Base-by-base conservation (phyloP, 192 early-diverging fungal species). In the Oehlia diaphana region DNA sequence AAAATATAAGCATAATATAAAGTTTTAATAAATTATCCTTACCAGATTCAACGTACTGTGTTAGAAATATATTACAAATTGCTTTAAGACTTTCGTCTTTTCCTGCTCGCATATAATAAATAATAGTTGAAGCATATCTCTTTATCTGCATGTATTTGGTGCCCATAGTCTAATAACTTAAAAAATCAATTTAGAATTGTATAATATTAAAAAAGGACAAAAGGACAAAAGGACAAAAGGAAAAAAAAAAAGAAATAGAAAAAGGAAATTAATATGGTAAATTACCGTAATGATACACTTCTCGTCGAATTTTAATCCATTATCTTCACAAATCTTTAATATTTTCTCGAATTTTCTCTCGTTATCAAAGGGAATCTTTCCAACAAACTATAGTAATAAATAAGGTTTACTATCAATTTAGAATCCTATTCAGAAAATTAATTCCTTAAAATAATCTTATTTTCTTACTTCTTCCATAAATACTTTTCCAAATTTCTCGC, bases 311-410 rank as follows among this genome's bases (percentile, higher is more conserved):
- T 10, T 50, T 53, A 72, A 72, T 26, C 47, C 47, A 50, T 72
- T 72, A 16, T 47, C 23, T 53, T 72, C 47, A 49, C 77, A 79
- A 63, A 79, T 79, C 21, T 71, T 71, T 33, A 79, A 71, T 19
- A 79, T 37, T 67, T 79, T 79, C 14, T 37, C 21, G 1, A 39
- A 23, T 71, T 79, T 79, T 12, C 19, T 23, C 61, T 79, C 77
- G 4, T 33, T 39, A 71, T 79, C 77, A 58, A 71, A 37, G 9
- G 77, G 77, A 23, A 79, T 28, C 8, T 50, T 79, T 10, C 50
- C 68, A 19, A 79, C 42, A 61, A 71, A 69, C 68, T 79, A 42
- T 8, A 61, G 16, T 13, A 9, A 28, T 2, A 77, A 23, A 65
- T 26, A 49, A 49, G 7, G 9, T 10, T 37, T 19, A 31, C 10